A percentile compares a stretch with the other conserved stretches of the same genome.
These are phyloP conservation scores for Pythium phragmitis DNA, from an alignment of 352 stramenopile species.

Conservation along the genomic window DNA sequence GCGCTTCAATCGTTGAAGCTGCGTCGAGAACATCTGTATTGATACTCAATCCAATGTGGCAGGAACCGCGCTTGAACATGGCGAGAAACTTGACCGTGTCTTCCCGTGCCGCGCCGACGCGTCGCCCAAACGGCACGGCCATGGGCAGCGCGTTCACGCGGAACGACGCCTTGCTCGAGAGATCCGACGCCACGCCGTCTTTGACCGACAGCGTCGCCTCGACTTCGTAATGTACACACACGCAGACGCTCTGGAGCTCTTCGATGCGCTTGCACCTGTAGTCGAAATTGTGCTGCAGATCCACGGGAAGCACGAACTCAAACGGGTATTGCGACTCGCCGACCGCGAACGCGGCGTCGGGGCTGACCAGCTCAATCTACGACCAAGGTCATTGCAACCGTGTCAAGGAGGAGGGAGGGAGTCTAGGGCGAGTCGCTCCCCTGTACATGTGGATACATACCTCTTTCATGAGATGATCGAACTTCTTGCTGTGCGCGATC, in stretches of 20 bases:
- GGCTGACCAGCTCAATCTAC: neutral
- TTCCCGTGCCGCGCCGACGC: neutral
- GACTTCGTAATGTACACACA: slow-evolving; percentile 13
- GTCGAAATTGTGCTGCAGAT: slow-evolving; percentile 10
- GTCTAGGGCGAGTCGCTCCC: no score
- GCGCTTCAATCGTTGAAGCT: slow-evolving; percentile 6
- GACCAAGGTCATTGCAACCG: neutral
- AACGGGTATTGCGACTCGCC: slow-evolving; percentile 15
- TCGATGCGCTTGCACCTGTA: slow-evolving; percentile 5
- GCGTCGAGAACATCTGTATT: slow-evolving; percentile 1
- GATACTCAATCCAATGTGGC: slow-evolving; percentile 2
- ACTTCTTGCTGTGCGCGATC: slow-evolving; percentile 2
- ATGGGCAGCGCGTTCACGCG: slow-evolving; percentile 4
- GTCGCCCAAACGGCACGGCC: slow-evolving; percentile 9
- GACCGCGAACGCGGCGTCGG: neutral
- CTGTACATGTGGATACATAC: neutral
- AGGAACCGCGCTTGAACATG: slow-evolving; percentile 8
- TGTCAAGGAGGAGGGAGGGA: no score
- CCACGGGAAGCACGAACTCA: slow-evolving; percentile 5
- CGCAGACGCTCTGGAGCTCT: slow-evolving; percentile 9
- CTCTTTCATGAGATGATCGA: slow-evolving; percentile 9
- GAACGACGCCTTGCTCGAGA: neutral
- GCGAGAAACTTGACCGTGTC: slow-evolving; percentile 11
- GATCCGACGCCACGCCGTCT: neutral
- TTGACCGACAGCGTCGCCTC: slow-evolving; percentile 1